Evolutionary conservation across 805 yeast genomes (phyloP).

Genomic region (Ogataea methylovora): DNA sequence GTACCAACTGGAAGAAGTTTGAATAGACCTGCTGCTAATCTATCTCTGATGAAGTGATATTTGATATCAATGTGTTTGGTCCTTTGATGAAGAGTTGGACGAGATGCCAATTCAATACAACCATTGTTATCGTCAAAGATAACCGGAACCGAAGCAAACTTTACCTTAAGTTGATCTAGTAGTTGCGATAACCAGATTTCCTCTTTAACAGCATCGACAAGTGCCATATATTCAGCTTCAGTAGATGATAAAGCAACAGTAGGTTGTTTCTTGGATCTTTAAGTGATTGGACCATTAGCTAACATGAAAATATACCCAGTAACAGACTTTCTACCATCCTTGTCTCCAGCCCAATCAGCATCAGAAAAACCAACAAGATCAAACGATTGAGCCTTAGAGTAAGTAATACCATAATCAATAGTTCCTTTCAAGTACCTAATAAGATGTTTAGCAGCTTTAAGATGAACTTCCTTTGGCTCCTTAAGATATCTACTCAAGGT

Average conservation of each 20-base stretch:
- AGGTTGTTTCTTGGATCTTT: slow-evolving; percentile 11
- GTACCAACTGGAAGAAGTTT: slow-evolving; percentile 3
- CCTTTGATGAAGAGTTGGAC: slow-evolving; percentile 4
- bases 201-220: slow-evolving; percentile 7
- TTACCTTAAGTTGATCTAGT: slow-evolving; percentile 5
- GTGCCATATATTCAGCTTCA: slow-evolving; percentile 10
- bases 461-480: slow-evolving; percentile 2
- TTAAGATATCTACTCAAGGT: slow-evolving; percentile 16
- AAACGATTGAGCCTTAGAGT: not conserved
- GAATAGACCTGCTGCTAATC: not conserved
- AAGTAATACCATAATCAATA: slow-evolving; percentile 1
- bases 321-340: slow-evolving; percentile 5
- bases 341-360: slow-evolving; percentile 9
- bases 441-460: slow-evolving; percentile 5
- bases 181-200: slow-evolving; percentile 5
- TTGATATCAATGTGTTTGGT: slow-evolving; percentile 6
- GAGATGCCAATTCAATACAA: slow-evolving; percentile 2
- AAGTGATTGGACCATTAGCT: slow-evolving; percentile 8
- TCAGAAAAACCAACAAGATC: slow-evolving; percentile 7
- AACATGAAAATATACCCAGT: slow-evolving; percentile 5
- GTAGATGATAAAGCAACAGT: slow-evolving; percentile 9
- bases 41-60: slow-evolving; percentile 5
- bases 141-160: no score
- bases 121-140: not conserved
- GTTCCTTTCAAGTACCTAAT: slow-evolving; percentile 10